Conservation (phyloP, 164 flowering plant species). For the Umbellularia californica region DNA sequence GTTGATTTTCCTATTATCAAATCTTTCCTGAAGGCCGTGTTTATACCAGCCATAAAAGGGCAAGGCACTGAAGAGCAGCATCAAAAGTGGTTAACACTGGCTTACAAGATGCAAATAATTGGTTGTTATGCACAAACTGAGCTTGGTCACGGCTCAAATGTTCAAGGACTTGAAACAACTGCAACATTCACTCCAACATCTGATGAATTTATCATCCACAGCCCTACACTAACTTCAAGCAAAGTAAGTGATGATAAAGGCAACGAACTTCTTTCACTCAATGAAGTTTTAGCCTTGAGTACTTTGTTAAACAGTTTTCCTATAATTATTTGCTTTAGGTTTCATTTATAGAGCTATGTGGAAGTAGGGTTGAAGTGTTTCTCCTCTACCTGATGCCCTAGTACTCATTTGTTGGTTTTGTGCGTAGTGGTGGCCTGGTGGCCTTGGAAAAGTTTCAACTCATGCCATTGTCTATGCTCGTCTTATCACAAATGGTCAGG, state of each 20-base stretch:
- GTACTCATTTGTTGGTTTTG: conserved; percentile 6
- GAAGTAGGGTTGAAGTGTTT: neutral
- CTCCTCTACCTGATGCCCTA: neutral
- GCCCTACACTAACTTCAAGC: no score
- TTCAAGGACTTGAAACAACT: conserved; percentile 97
- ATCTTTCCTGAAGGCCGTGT: conserved; percentile 64
- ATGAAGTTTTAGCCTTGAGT: no score
- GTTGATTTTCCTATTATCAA: neutral
- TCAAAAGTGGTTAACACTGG: conserved; percentile 85
- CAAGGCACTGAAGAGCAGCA: conserved; percentile 97
- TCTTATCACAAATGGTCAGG: conserved; percentile 62
- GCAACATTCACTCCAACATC: conserved; percentile 88
- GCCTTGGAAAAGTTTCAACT: conserved; percentile 87
- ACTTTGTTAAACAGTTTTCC: neutral
- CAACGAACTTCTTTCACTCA: no score
- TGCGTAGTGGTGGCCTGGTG: conserved; percentile 99
- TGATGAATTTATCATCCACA: conserved; percentile 83
- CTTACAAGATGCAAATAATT: conserved; percentile 92
- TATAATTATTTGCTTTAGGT: neutral
- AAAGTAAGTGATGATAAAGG: conserved; percentile 50
- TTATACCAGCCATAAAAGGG: conserved; percentile 89
- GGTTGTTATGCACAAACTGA: conserved; percentile 99
- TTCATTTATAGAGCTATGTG: neutral
- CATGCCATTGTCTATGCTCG: conserved; percentile 94
- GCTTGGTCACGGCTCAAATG: conserved; percentile 99